Base-by-base conservation (phyloP, 192 early-diverging fungal genomes). In the Paraglomus brasilianum region DNA sequence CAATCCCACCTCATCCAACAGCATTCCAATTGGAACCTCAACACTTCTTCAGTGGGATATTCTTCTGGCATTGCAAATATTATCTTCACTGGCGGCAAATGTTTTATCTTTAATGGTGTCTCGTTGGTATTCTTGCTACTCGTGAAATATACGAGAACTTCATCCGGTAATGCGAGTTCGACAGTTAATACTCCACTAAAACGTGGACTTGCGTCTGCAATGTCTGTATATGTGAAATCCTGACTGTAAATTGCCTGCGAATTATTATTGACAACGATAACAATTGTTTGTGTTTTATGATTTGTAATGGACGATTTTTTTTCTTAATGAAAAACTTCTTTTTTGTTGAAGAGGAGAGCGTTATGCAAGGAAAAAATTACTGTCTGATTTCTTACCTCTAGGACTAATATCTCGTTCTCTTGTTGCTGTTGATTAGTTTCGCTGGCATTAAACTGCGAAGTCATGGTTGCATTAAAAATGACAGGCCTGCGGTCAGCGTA, bases 191-290 rank as follows among this genome's bases (percentile, higher is more conserved):
- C 40, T 30, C 71, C 71, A 15, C 19, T 11, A 41, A 55, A 72
- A n/a, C 39, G 63, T 46, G 71, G 45, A 13, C 24, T 4, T 15
- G 38, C 14, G 10, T 39, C 39, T 5, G 8, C 3, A n/a, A 40
- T 56, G 14, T 72, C 50, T 64, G 64, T 69, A 43, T 72, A 72
- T 39, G 49, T 65, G 50, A 72, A 72, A 64, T 72, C 65, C 56
- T 72, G 71, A 39, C 47, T 47, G 17, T 72, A 72, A 53, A 72
- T 72, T 36, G 71, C 60, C 71, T 72, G n/a, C n/a, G 42, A 30
- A 30, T 30, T 30, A 30, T 30, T 30, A 30, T 30, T 30, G 3
- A 30, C 30, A 30, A 30, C 30, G 30, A 30, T 30, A 30, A 30
- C 30, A 30, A 30, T 30, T 30, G 30, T 30, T 30, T 30, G 30